These are phyloP conservation scores for Penicillium crystallinum DNA, from an alignment of 495 filamentous ascomycete genomes.

Conservation along the genomic window DNA sequence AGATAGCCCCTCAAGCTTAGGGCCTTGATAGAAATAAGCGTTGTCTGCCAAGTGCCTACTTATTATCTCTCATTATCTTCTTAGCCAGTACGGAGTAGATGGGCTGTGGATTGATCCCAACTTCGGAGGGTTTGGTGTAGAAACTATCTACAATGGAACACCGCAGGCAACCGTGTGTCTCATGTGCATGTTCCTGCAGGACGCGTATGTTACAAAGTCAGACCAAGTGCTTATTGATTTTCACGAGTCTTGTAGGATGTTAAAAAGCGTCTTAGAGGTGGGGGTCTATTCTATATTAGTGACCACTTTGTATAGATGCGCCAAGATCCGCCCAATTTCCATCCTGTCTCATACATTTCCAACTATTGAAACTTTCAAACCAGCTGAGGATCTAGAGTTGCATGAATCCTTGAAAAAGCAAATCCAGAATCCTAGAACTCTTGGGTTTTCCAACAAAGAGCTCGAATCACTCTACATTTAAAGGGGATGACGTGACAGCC, in stretches of 20 bases:
- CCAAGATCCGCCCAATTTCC: background rate
- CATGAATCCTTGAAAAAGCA: no score
- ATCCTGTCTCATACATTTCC: no score
- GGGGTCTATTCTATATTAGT: background rate
- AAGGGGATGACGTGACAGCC: no score
- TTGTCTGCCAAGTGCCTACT: background rate
- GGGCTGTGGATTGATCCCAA: background rate
- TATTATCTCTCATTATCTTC: background rate
- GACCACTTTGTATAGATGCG: no score
- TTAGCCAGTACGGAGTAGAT: background rate
- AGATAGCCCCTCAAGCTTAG: background rate
- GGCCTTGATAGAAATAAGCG: background rate
- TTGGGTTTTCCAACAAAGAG: no score
- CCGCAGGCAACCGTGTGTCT: constrained; percentile 3
- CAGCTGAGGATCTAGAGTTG: no score
- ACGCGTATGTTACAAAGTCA: constrained; percentile 14
- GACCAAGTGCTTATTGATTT: background rate
- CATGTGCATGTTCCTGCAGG: constrained; percentile 13
- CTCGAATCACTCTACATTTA: no score
- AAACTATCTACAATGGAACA: background rate
- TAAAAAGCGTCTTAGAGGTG: background rate
- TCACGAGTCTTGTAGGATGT: background rate
- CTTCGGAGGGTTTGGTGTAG: background rate
- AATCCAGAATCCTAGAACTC: no score
- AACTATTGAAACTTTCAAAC: no score